Evolutionary conservation across 179 eudicot species (phyloP).

Genomic region (Dionaea muscipula): DNA sequence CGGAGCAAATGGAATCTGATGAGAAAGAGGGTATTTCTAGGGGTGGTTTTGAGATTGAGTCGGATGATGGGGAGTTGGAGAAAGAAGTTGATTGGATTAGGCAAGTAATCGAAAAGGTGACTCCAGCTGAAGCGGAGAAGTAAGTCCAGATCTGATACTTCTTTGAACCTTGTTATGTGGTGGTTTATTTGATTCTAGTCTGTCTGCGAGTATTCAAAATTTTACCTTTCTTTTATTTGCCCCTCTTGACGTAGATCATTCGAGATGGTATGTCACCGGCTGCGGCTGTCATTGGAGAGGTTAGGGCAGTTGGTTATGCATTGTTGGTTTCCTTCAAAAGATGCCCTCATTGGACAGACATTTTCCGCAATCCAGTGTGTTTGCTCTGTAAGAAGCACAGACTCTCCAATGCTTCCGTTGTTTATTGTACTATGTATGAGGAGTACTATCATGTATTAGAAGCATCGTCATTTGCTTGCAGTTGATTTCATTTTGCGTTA

Average conservation of each 20-base stretch:
- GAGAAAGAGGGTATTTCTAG: conserved; percentile 7
- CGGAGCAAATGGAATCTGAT: conserved; percentile 16
- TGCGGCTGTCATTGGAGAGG: conserved; percentile 34
- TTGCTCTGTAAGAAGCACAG: conserved; percentile 40
- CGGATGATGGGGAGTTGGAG: conserved; percentile 34
- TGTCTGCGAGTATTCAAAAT: conserved; percentile 2
- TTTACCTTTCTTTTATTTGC: conserved; percentile 6
- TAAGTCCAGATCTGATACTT: conserved; percentile 22
- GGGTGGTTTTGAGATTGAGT: conserved; percentile 17
- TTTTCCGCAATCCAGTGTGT: conserved; percentile 43
- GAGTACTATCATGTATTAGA: too few species aligned
- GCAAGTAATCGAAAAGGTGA: conserved; percentile 46
- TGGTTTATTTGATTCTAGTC: not conserved
- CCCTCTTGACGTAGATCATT: conserved; percentile 43
- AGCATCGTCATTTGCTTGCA: too few species aligned
- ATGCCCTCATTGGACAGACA: conserved; percentile 44
- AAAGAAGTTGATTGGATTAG: conserved; percentile 39
- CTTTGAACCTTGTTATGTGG: not conserved
- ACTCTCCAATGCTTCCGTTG: not conserved
- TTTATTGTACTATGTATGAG: not conserved
- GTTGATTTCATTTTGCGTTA: too few species aligned
- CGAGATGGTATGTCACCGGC: conserved; percentile 43
- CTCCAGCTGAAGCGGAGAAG: conserved; percentile 43
- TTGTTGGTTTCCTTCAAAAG: conserved; percentile 34
- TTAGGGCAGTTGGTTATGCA: conserved; percentile 39